Evolutionary conservation across 2,329 filamentous ascomycete species (phyloP), one percentile per base, ranked within the genome.

Genomic region (Tolypocladium capitatum): DNA sequence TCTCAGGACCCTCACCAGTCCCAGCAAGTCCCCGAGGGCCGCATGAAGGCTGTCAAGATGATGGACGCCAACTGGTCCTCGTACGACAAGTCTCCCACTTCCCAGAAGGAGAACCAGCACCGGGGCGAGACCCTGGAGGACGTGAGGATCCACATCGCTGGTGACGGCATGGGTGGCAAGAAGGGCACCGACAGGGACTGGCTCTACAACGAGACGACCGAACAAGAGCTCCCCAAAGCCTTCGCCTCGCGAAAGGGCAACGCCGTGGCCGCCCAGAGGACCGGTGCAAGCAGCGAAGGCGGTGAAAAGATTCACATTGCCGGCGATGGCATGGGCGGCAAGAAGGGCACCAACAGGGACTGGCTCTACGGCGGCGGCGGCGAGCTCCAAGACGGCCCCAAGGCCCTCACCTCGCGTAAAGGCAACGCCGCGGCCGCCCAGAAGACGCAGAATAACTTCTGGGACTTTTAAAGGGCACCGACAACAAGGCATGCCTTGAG

Each of bases 31-130:
- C 63, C 74, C 46, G 74, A 79, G 47, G 77, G 80, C 52, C 78
- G 78, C 53, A 73, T 78, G 63, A 86, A 87, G 67, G 81, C 75
- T 3, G 76, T 86, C 46, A 81, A 84, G 65, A 83, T 79, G 72
- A 84, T 88, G 80, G 77, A 84, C 56, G 69, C 81, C 43, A 78
- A 73, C 62, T 81, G 78, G 79, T 66, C 68, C 1, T 54, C 68
- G 13, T 74, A 77, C 52, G 77, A 81, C 48, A 60, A 72, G 55
- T 80, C 78, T 2, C 75, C 76, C 8, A 63, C 59, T 2, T 50
- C 58, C n/a, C 70, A 73, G 47, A 77, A 76, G 57, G 73, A 77
- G 59, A 77, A 77, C 59, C 51, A 58, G 64, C 48, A 62, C 62
- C 46, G 63, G 66, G 72, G 73, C 44, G 71, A 73, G 27, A 69